Conservation (phyloP, 768 basidiomycete species). For the Lentinula edodes region DNA sequence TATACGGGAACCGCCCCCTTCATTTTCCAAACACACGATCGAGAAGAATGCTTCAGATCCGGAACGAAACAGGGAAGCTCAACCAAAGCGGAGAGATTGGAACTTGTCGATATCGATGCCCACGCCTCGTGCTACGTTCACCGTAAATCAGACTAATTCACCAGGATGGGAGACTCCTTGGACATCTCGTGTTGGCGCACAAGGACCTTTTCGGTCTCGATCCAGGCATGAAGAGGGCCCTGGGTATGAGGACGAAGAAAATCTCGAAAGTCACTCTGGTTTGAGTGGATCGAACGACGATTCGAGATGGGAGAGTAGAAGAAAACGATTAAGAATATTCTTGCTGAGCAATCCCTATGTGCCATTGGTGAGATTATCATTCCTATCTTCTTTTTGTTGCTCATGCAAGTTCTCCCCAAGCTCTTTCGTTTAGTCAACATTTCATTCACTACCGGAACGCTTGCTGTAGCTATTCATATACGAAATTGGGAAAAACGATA, state of each 20-base stretch:
- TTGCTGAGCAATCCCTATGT: constrained; percentile 73
- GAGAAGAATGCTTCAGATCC: constrained; percentile 20
- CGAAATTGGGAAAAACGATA: constrained; percentile 48
- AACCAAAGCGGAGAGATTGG: constrained; percentile 18
- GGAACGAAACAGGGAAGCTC: neutral
- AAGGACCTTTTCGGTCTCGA: constrained; percentile 28
- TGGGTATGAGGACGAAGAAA: constrained; percentile 16
- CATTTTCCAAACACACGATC: constrained; percentile 25
- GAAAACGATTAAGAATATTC: constrained; percentile 55
- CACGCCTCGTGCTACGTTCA: constrained; percentile 35
- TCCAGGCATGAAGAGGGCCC: constrained; percentile 23
- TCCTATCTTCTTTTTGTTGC: constrained; percentile 9
- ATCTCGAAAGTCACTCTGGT: constrained; percentile 13
- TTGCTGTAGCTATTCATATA: constrained; percentile 76
- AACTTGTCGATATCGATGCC: constrained; percentile 29
- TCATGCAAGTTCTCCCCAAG: constrained; percentile 27
- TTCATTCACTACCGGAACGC: constrained; percentile 70
- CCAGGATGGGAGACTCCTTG: constrained; percentile 69
- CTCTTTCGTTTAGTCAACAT: constrained; percentile 84
- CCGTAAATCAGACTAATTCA: constrained; percentile 48
- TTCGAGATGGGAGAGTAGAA: constrained; percentile 26
- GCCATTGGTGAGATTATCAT: constrained; percentile 55
- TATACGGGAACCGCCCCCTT: constrained; percentile 28
- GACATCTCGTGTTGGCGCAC: constrained; percentile 41
- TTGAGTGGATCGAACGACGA: constrained; percentile 16